These are phyloP conservation scores for Debaryomyces psychrophilus DNA, from an alignment of 1,139 yeast genomes.

Conservation along the genomic window DNA sequence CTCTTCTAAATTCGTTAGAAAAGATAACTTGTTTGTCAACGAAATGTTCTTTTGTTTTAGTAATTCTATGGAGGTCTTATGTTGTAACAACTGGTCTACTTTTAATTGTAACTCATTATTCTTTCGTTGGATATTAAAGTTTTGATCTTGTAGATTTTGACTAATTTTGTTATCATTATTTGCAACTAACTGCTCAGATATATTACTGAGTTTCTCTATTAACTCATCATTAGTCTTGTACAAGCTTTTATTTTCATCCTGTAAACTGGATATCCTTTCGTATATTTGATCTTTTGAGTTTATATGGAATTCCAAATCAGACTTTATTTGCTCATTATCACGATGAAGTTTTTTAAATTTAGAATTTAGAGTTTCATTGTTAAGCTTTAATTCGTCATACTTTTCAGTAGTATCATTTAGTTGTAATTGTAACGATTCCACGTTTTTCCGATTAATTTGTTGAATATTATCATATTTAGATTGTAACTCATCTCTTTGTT, in stretches of 20 bases:
- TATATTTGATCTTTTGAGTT: constrained; percentile 34
- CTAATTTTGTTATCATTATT: constrained; percentile 19
- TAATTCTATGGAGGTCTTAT: constrained; percentile 43
- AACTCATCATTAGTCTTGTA: constrained; percentile 49
- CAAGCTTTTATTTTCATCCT: constrained; percentile 25
- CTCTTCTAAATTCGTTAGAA: constrained; percentile 48
- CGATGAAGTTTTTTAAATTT: constrained; percentile 25
- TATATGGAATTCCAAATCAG: constrained; percentile 35
- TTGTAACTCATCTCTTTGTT: constrained; percentile 59
- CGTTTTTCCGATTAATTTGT: constrained; percentile 43
- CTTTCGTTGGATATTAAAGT: constrained; percentile 33
- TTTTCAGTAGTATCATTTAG: constrained; percentile 23
- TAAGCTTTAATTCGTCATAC: constrained; percentile 18
- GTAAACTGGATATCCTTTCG: constrained; percentile 25
- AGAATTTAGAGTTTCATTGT: constrained; percentile 27
- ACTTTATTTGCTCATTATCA: constrained; percentile 34
- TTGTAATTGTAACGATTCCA: constrained; percentile 40
- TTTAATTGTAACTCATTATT: constrained; percentile 34
- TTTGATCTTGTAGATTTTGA: constrained; percentile 32
- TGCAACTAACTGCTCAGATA: constrained; percentile 14
- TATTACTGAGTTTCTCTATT: constrained; percentile 42
- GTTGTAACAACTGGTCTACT: constrained; percentile 38
- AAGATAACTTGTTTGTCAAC: constrained; percentile 38
- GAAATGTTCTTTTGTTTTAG: constrained; percentile 43
- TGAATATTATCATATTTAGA: constrained; percentile 51